Base-by-base conservation (phyloP, 768 basidiomycete species). In the Gymnopilus dilepis region DNA sequence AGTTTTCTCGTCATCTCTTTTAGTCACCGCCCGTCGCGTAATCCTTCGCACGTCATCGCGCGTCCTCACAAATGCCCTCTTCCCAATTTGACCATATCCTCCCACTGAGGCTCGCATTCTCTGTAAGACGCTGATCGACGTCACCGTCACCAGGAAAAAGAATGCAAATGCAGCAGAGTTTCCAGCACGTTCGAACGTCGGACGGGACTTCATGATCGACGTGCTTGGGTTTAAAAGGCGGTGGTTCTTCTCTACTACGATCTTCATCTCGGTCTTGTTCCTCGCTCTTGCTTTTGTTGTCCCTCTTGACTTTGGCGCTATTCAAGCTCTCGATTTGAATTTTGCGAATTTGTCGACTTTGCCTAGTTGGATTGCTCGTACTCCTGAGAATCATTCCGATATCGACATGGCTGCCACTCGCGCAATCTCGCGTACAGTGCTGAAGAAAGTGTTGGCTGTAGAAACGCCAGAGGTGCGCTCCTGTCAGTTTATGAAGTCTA, bases 401-500 rank as follows among this genome's bases (percentile, higher is more conserved):
- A 33, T 15, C 47, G n/a, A 37, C 15, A 77, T 75, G 76, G 65
- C 73, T 45, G 54, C 68, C 37, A 45, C 68, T 52, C 34, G 34
- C 34, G 73, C 80, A 30, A 67, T 83, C 37, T 90, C 91, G 19
- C 87, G 95, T 34, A 76, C 71, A n/a, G 89, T 95, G 21, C 70
- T 86, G 63, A 91, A 94, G 74, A 87, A 85, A 58, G 91, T 96
- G 2, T 77, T 90, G 11, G 89, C 95, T 0, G 77, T 89, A 17
- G 92, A 94, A 71, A 87, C 85, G 2, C 76, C 86, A 9, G 92
- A 92, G 80, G 90, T 88, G 24, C 33, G 72, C 24, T 21, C 7
- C 41, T 45, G 17, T 45, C 30, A 22, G 43, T 12, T 45, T 59
- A n/a, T 38, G 55, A 8, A 37, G 50, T 60, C 13, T 22, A 38